Conservation (phyloP, 2,329 filamentous ascomycete species). For the Endocalyx cinctus region DNA sequence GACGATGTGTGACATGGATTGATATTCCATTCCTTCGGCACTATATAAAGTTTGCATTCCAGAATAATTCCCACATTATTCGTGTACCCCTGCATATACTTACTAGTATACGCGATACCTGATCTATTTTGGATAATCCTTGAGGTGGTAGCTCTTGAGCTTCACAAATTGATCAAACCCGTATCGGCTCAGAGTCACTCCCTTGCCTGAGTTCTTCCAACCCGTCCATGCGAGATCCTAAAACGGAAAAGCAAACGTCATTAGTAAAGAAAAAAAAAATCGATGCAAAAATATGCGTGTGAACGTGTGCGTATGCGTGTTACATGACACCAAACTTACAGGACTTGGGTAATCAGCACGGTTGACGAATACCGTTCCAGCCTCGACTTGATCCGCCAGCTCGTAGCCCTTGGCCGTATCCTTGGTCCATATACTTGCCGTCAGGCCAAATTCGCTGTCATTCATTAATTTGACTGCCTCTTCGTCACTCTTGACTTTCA, state of each 20-base stretch:
- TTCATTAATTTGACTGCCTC: conserved; percentile 88
- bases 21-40: too few relatives aligned
- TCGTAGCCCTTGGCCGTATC: conserved; percentile 71
- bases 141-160: conserved; percentile 92
- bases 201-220: conserved; percentile 95
- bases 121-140: conserved; percentile 67
- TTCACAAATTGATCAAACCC: conserved; percentile 96
- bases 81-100: too few relatives aligned
- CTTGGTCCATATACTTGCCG: conserved; percentile 96
- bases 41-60: too few relatives aligned
- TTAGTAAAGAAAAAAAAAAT: conserved; percentile 7
- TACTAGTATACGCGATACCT: too few relatives aligned
- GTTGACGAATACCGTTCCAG: conserved; percentile 95
- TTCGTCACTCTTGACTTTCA: conserved; percentile 75
- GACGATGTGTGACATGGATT: too few relatives aligned
- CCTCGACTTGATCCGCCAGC: conserved; percentile 76
- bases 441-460: conserved; percentile 88
- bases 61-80: too few relatives aligned
- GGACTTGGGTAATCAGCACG: conserved; percentile 88
- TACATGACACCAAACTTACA: conserved; percentile 56
- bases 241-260: conserved; percentile 17
- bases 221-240: conserved; percentile 94
- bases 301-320: too few relatives aligned
- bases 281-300: conserved; percentile 3
- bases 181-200: conserved; percentile 81